Evolutionary conservation across 495 filamentous ascomycete genomes (phyloP).

Genomic region (Xylaria flabelliformis): DNA sequence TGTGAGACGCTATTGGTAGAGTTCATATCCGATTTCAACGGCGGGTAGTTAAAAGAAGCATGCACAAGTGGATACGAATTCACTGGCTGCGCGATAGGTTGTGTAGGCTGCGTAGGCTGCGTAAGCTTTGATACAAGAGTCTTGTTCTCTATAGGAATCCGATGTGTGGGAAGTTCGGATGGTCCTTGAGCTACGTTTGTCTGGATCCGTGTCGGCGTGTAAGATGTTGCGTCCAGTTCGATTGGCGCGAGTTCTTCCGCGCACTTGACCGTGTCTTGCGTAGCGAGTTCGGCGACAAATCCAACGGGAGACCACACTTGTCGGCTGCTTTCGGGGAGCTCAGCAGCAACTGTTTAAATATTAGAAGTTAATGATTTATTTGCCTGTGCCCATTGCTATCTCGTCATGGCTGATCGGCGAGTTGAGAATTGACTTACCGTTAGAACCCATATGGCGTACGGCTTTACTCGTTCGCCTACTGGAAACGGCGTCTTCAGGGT

Average conservation of each 20-base stretch:
- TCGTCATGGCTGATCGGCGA: background rate
- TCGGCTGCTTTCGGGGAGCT: constrained; percentile 36
- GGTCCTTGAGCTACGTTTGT: constrained; percentile 24
- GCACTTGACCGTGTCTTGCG: constrained; percentile 43
- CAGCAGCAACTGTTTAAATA: constrained; percentile 32
- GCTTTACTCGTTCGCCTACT: background rate
- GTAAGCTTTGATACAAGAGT: constrained; percentile 24
- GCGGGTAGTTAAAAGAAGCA: constrained; percentile 40
- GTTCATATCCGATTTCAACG: constrained; percentile 22
- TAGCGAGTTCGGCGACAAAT: constrained; percentile 53
- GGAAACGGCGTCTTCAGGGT: constrained; percentile 32
- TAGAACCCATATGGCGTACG: background rate
- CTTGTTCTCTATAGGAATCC: constrained; percentile 39
- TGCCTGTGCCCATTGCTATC: background rate
- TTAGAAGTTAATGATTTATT: constrained; percentile 14
- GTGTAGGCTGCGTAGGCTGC: constrained; percentile 8
- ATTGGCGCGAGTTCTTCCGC: constrained; percentile 51
- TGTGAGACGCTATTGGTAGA: background rate
- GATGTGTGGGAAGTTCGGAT: constrained; percentile 43
- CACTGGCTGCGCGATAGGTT: constrained; percentile 26
- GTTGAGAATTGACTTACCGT: background rate
- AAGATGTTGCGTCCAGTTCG: constrained; percentile 44
- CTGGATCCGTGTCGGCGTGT: constrained; percentile 32
- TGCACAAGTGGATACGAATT: constrained; percentile 37
- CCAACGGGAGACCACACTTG: constrained; percentile 43